Evolutionary conservation across 2,329 filamentous ascomycete species (phyloP).

Genomic region (Neopestalotiopsis rosae): DNA sequence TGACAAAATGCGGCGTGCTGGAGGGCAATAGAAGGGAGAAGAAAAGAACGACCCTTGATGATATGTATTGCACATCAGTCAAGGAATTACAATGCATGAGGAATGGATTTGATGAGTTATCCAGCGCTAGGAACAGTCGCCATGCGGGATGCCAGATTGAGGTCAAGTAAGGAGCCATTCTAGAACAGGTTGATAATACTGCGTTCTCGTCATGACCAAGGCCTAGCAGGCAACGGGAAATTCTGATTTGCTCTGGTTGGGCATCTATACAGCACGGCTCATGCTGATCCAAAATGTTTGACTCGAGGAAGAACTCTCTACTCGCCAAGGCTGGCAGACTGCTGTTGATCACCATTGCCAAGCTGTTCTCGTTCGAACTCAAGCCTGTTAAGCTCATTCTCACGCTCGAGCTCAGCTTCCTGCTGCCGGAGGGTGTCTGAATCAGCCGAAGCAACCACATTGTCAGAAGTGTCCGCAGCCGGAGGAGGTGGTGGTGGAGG

Average conservation of each 20-base stretch:
- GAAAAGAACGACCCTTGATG: not conserved
- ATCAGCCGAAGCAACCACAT: conserved; percentile 56
- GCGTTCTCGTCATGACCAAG: not conserved
- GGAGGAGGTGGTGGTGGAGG: conserved; percentile 55
- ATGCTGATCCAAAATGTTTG: no score
- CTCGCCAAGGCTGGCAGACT: not conserved
- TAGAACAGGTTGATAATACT: not conserved
- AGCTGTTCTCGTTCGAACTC: conserved; percentile 39
- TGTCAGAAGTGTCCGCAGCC: conserved; percentile 55
- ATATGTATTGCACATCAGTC: not conserved
- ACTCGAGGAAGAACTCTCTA: not conserved
- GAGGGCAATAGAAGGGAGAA: not conserved
- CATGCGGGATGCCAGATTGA: not conserved
- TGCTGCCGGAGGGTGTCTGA: conserved; percentile 47
- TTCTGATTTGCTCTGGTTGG: no score
- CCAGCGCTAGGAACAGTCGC: not conserved
- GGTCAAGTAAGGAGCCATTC: not conserved
- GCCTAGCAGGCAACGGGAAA: not conserved
- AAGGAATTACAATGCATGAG: not conserved
- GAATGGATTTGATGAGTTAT: not conserved
- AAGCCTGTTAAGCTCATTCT: conserved; percentile 45
- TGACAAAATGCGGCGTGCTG: not conserved
- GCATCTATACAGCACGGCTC: no score
- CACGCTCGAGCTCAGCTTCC: conserved; percentile 41
- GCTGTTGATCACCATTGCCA: conserved; percentile 1